Percentiles rank a stretch among this genome's conserved stretches.
These are phyloP conservation scores for Torulaspora franciscae DNA, from an alignment of 805 yeast genomes.

Conservation along the genomic window DNA sequence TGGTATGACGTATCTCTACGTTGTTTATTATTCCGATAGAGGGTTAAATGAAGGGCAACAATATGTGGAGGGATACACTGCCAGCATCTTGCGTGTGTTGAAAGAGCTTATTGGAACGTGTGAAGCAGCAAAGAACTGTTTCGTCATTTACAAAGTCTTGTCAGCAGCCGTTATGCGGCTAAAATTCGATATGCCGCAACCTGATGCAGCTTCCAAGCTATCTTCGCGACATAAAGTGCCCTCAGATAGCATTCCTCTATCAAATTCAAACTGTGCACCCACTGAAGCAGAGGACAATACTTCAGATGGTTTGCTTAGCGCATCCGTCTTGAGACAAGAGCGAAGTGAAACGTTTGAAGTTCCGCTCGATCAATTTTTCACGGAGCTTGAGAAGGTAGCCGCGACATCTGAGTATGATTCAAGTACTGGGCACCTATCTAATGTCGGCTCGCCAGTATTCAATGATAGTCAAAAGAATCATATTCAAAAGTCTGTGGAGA, in stretches of 20 bases:
- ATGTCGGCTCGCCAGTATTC: slow-evolving; percentile 9
- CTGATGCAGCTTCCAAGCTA: not conserved
- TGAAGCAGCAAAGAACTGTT: slow-evolving; percentile 71
- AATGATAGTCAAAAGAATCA: slow-evolving; percentile 1
- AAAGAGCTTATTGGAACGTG: slow-evolving; percentile 61
- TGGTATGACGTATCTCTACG: slow-evolving; percentile 76
- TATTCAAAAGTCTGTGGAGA: slow-evolving; percentile 4
- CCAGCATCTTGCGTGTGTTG: slow-evolving; percentile 52
- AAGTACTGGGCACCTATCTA: slow-evolving; percentile 10
- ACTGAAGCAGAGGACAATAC: not conserved
- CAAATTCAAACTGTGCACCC: slow-evolving; percentile 2
- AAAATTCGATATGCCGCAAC: slow-evolving; percentile 35
- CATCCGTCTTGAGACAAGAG: slow-evolving; percentile 5
- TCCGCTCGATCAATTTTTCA: slow-evolving; percentile 44
- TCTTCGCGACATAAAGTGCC: not conserved
- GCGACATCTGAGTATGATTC: slow-evolving; percentile 12
- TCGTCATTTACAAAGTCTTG: slow-evolving; percentile 64
- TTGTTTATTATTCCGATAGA: slow-evolving; percentile 64
- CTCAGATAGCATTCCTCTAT: not conserved
- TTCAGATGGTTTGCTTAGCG: slow-evolving; percentile 9
- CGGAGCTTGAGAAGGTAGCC: slow-evolving; percentile 39
- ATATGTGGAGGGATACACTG: slow-evolving; percentile 46
- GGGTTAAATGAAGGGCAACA: slow-evolving; percentile 44
- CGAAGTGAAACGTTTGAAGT: slow-evolving; percentile 11
- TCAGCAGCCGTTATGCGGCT: slow-evolving; percentile 66